A percentile compares a stretch with the other conserved stretches of the same genome.
phyloP scores from a whole-genome alignment of 768 basidiomycete species.

The Wakefieldia striispora region DNA sequence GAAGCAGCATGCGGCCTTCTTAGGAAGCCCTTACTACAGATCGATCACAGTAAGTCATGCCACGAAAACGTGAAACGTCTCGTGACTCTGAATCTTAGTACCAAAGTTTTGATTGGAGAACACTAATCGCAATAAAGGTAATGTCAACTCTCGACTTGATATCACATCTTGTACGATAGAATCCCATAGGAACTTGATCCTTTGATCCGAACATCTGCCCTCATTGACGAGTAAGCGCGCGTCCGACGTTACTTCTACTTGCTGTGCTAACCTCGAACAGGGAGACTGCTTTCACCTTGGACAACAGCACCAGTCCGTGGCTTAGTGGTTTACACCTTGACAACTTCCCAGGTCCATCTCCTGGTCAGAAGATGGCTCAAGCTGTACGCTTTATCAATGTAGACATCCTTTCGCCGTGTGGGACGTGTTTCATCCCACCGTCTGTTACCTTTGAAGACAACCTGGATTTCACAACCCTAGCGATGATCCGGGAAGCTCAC shows the following conservation, averaged over 20 bases:
- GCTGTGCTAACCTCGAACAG: constrained; percentile 24
- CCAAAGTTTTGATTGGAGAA: constrained; percentile 84
- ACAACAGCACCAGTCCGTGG: constrained; percentile 58
- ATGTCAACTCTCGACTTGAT: not conserved
- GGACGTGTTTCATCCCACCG: constrained; percentile 38
- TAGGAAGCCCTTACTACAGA: constrained; percentile 54
- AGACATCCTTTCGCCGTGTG: constrained; percentile 63
- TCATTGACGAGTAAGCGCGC: constrained; percentile 57
- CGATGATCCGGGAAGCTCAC: constrained; percentile 70
- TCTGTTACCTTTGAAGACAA: constrained; percentile 44
- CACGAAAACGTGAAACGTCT: not conserved
- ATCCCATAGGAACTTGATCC: constrained; percentile 52
- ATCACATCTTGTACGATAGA: not conserved
- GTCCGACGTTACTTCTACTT: not conserved
- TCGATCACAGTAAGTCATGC: constrained; percentile 56
- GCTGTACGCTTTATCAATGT: constrained; percentile 67
- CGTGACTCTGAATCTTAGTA: constrained; percentile 42
- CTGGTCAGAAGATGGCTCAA: constrained; percentile 59
- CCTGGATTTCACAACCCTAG: constrained; percentile 60
- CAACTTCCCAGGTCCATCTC: constrained; percentile 58
- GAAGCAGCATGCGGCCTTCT: constrained; percentile 58
- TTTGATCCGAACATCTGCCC: constrained; percentile 55
- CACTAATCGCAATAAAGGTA: constrained; percentile 70
- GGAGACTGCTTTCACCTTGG: constrained; percentile 38
- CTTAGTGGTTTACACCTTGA: constrained; percentile 63